These are phyloP conservation scores for Chlorella vulgaris DNA, from an alignment of 139 green algal genomes.

Conservation along the genomic window DNA sequence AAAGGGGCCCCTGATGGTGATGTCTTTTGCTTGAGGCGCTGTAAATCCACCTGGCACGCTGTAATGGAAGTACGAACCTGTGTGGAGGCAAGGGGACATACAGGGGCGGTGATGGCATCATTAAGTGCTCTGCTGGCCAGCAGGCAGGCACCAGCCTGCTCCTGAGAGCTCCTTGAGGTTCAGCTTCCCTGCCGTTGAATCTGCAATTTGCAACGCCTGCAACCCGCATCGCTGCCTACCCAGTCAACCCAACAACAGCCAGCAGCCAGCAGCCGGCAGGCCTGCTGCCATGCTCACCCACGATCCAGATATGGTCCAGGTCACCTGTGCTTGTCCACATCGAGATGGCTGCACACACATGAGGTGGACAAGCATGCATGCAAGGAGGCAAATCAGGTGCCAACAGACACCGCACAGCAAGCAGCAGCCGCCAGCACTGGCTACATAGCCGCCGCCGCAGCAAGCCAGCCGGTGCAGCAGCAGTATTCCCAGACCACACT, in stretches of 20 bases:
- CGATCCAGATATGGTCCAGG: slow-evolving; percentile 76
- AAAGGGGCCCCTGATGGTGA: slow-evolving; percentile 61
- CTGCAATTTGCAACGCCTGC: no score
- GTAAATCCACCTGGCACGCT: slow-evolving; percentile 64
- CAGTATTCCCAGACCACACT: background rate
- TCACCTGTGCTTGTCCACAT: slow-evolving; percentile 49
- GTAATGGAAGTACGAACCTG: slow-evolving; percentile 49
- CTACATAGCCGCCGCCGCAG: background rate
- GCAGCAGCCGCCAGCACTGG: no score
- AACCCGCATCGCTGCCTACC: no score
- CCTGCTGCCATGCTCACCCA: no score
- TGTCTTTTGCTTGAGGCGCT: slow-evolving; percentile 71
- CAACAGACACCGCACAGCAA: no score
- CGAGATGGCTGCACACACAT: slow-evolving; percentile 30
- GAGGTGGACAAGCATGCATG: background rate
- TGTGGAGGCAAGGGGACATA: background rate
- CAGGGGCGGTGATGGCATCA: background rate
- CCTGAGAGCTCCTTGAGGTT: no score
- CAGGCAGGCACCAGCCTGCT: no score
- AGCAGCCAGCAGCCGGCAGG: no score
- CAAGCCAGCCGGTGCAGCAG: background rate
- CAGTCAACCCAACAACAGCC: no score
- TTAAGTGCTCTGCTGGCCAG: slow-evolving; percentile 39
- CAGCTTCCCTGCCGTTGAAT: no score
- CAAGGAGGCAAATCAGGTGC: background rate